Conservation (phyloP, 345 rosid species). For the Gossypium turneri region DNA sequence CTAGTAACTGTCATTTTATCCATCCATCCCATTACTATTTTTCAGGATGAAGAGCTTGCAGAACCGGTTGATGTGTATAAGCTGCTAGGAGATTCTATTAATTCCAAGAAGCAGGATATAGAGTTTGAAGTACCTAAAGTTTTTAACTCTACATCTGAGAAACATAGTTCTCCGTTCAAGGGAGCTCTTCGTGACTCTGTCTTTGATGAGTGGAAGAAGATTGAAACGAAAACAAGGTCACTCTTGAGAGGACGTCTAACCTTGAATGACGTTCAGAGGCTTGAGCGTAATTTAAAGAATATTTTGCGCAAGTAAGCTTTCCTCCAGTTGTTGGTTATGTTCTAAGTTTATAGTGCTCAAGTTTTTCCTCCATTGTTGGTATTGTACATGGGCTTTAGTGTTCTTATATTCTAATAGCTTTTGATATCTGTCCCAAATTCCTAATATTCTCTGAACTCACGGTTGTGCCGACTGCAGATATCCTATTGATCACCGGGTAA, state of each 20-base stretch:
- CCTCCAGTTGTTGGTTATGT: not conserved
- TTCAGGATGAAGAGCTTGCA: slow-evolving; percentile 45
- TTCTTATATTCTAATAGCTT: not conserved
- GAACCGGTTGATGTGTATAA: slow-evolving; percentile 53
- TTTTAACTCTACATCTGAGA: slow-evolving; percentile 30
- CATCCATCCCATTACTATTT: slow-evolving; percentile 5
- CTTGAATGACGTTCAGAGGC: slow-evolving; percentile 44
- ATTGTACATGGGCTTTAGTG: not conserved
- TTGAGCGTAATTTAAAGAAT: slow-evolving; percentile 38
- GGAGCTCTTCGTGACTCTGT: slow-evolving; percentile 27
- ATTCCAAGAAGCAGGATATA: slow-evolving; percentile 22
- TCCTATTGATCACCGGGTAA: slow-evolving; percentile 47
- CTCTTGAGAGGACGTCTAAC: slow-evolving; percentile 32
- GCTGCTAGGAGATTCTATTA: slow-evolving; percentile 38
- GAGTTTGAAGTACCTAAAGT: slow-evolving; percentile 28
- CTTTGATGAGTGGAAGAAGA: slow-evolving; percentile 28
- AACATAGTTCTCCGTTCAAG: slow-evolving; percentile 24
- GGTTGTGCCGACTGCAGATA: slow-evolving; percentile 37
- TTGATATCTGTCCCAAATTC: not conserved
- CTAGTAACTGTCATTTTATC: slow-evolving; percentile 5
- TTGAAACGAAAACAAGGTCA: slow-evolving; percentile 33
- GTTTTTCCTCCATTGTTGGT: not conserved
- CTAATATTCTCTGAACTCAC: not conserved
- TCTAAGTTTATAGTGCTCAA: not conserved
- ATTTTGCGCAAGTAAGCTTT: slow-evolving; percentile 66